These are phyloP conservation scores for Linnemannia elongata DNA, from an alignment of 192 early-diverging fungal species.

Conservation along the genomic window DNA sequence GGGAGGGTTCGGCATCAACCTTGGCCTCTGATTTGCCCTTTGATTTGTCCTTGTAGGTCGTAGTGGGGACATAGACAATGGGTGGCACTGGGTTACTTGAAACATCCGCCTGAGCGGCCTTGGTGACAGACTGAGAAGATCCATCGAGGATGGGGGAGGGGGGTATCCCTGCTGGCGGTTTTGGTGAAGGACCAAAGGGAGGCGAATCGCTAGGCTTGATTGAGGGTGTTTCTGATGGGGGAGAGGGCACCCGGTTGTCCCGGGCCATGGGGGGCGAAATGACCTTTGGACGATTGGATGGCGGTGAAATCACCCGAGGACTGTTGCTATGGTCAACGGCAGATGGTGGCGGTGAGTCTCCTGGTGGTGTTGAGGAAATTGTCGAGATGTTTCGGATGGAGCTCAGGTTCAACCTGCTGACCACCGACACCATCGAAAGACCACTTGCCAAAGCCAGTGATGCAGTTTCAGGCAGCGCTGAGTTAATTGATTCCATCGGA, in stretches of 20 bases:
- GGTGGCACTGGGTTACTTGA: constrained; percentile 33
- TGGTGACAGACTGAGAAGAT: not conserved
- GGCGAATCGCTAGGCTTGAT: constrained; percentile 30
- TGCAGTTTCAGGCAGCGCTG: constrained; percentile 41
- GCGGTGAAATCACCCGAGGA: constrained; percentile 40
- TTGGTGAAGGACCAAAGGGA: constrained; percentile 21
- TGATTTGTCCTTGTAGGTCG: constrained; percentile 56
- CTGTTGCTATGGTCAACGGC: constrained; percentile 2
- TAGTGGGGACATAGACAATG: constrained; percentile 42
- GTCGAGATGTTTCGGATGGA: constrained; percentile 38
- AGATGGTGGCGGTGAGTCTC: constrained; percentile 40
- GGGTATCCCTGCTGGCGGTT: constrained; percentile 39
- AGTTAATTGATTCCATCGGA: constrained; percentile 15
- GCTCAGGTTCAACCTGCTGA: constrained; percentile 26
- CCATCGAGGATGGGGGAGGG: constrained; percentile 22
- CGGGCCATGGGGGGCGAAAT: constrained; percentile 32
- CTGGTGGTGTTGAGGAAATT: constrained; percentile 41
- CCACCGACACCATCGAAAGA: constrained; percentile 25
- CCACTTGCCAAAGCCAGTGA: constrained; percentile 40
- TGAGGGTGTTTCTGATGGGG: constrained; percentile 24
- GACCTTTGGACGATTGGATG: constrained; percentile 27
- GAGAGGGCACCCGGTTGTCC: constrained; percentile 1
- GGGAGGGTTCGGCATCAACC: constrained; percentile 14
- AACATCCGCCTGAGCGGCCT: not conserved
- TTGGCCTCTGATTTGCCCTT: constrained; percentile 19